Evolutionary conservation across 2,329 filamentous ascomycete species (phyloP), one percentile per base, ranked within the genome.

Genomic region (Aspergillus amoenus): DNA sequence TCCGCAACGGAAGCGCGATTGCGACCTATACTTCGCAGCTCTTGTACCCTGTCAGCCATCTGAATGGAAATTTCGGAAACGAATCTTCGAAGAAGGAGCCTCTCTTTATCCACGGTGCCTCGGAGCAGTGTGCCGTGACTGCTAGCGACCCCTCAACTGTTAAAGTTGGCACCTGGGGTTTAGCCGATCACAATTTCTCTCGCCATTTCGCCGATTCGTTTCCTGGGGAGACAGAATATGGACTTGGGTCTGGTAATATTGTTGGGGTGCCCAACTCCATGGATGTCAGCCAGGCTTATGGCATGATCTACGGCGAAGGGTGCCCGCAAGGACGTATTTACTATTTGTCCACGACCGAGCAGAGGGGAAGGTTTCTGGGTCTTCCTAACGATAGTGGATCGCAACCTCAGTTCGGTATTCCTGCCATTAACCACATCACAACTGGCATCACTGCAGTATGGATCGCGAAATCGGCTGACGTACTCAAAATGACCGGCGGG

Each of bases 1-100:
- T 82, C 57, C 89, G 88, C 71, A 88, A 87, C 64, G 82, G 84
- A 4, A 87, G 83, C 51, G 89, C 92, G 1, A 87, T 94, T 7
- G 78, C 92, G 66, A 95, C 90, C 12, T 97, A 96, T 75, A 91
- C 88, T 62, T 93, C 92, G 1, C 90, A 91, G 70, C 81, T 96
- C 11, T 86, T 88, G 32, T 91, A 89, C 64, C 85, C 88, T 6
- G 82, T 96, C 55, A 93, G 89, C 59, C 87, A 91, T 64, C 74
- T 97, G 1, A 88, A 96, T 70, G 92, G 88, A 2, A 83, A 84
- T 0, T 97, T 95, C 66, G 83, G 85, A 13, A 83, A 83, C 43
- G 85, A 85, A 3, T 66, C 79, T 48, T 81, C 82, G 59, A 93
- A 91, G 72, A 91, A 88, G 62, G 79, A 87, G 7, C 89, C 92